These are phyloP conservation scores for Cadophora sp. DNA, from an alignment of 2,329 filamentous ascomycete species.

Conservation along the genomic window DNA sequence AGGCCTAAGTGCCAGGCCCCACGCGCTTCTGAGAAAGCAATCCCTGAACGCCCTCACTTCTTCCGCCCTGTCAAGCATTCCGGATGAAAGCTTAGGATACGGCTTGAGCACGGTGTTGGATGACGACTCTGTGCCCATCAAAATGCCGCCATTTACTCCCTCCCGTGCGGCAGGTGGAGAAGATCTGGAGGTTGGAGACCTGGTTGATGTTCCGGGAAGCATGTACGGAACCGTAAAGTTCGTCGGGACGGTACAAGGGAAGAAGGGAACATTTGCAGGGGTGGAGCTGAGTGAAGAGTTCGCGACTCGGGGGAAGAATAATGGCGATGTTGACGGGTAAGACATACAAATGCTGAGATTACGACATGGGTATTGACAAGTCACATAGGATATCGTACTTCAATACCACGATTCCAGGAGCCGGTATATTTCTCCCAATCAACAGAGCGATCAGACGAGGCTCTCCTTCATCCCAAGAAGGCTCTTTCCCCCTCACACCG, in stretches of 20 bases:
- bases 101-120: constrained; percentile 61
- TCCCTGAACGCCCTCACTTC: constrained; percentile 74
- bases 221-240: constrained; percentile 93
- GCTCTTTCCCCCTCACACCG: constrained; percentile 69
- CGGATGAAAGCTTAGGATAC: constrained; percentile 71
- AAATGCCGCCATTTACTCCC: constrained; percentile 62
- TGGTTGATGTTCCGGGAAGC: constrained; percentile 89
- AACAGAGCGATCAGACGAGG: constrained; percentile 78
- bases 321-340: constrained; percentile 93
- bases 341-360: constrained; percentile 44
- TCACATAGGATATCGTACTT: constrained; percentile 75
- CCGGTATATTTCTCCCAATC: constrained; percentile 92
- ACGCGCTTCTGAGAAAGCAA: constrained; percentile 68
- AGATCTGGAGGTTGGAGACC: constrained; percentile 76
- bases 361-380: constrained; percentile 35
- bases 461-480: constrained; percentile 58
- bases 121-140: constrained; percentile 48
- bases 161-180: constrained; percentile 54
- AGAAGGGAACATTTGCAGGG: constrained; percentile 89
- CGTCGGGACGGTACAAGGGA: constrained; percentile 83
- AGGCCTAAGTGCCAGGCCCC: constrained; percentile 19
- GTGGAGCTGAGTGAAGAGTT: constrained; percentile 87
- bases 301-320: constrained; percentile 89
- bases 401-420: constrained; percentile 74
- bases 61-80: constrained; percentile 67